Percentiles rank a stretch among this genome's conserved stretches.
These are phyloP conservation scores for Sclerotinia sclerotiorum DNA, from an alignment of 2,329 filamentous ascomycete genomes.

Conservation along the genomic window DNA sequence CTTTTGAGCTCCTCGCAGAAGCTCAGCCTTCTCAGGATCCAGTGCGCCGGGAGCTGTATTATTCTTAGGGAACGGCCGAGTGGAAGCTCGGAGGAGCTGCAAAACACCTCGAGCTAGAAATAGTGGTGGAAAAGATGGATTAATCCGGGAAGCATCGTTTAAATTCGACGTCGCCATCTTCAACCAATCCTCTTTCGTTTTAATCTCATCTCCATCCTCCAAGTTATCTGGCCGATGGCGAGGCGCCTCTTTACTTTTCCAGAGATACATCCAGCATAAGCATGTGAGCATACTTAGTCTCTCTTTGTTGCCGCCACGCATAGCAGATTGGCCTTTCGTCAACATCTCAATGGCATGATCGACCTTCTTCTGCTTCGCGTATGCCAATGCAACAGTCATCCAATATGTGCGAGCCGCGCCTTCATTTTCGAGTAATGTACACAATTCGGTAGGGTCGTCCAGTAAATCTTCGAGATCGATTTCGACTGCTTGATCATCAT, in stretches of 20 bases:
- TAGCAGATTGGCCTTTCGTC: slow-evolving; percentile 62
- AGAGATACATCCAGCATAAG: slow-evolving; percentile 69
- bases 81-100: slow-evolving; percentile 80
- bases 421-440: slow-evolving; percentile 92
- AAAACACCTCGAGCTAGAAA: slow-evolving; percentile 90
- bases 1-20: slow-evolving; percentile 81
- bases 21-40: slow-evolving; percentile 73
- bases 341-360: slow-evolving; percentile 78
- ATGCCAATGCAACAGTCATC: slow-evolving; percentile 97
- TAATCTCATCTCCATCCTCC: slow-evolving; percentile 63
- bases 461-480: slow-evolving; percentile 88
- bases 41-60: slow-evolving; percentile 49
- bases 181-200: slow-evolving; percentile 91
- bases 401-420: slow-evolving; percentile 87
- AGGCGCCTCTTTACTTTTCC: slow-evolving; percentile 68
- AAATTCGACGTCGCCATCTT: slow-evolving; percentile 86
- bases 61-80: slow-evolving; percentile 70
- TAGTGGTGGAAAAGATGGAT: slow-evolving; percentile 86
- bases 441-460: slow-evolving; percentile 93
- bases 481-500: slow-evolving; percentile 74
- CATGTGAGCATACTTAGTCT: slow-evolving; percentile 65
- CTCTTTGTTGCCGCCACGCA: slow-evolving; percentile 62
- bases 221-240: slow-evolving; percentile 64
- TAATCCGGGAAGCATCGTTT: slow-evolving; percentile 94
- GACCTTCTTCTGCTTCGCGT: slow-evolving; percentile 92